Evolutionary conservation across 129 eudicot genomes (phyloP), one percentile per base, ranked within the genome.

Genomic region (Artemisia annua): DNA sequence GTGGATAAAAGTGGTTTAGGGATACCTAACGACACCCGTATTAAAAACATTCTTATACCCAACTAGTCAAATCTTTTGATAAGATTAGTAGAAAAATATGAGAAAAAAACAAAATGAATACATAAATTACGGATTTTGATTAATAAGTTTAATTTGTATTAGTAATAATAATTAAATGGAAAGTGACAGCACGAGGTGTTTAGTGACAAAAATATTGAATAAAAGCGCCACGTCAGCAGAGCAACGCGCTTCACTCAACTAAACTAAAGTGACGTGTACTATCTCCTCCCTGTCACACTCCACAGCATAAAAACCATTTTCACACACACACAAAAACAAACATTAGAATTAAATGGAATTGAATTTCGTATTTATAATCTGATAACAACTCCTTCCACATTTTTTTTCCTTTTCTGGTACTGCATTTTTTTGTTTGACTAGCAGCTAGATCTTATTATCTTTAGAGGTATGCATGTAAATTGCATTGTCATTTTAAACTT

Each of bases 381-480:
- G 50, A 19, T 44, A 74, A 46, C 69, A 35, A 57, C 72, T 66
- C 32, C 67, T 9, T 57, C 39, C 26, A 59, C 35, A 51, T 46
- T 18, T 72, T 57, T 49, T 24, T 24, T 1, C 26, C 26, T 20
- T 20, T 20, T 20, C 24, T 20, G 24, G 24, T 20, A 1, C 24
- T 20, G 24, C 24, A 20, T 20, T 20, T 20, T 20, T 13, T 52
- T 54, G 46, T 70, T 63, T 77, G 30, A 52, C 19, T 72, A 16
- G 81, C 72, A 83, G 83, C 87, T 75, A 20, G n/a, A n/a, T n/a
- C n/a, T n/a, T n/a, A n/a, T n/a, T 81, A 83, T 77, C 79, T 75
- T 78, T 67, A 56, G 48, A 68, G 77, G 73, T 77, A 30, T 78
- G 66, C 74, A 17, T 26, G 22, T 61, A 66, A 64, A 51, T 57